Conservation (phyloP, 1,139 yeast genomes). For the Blastobotrys elegans region DNA sequence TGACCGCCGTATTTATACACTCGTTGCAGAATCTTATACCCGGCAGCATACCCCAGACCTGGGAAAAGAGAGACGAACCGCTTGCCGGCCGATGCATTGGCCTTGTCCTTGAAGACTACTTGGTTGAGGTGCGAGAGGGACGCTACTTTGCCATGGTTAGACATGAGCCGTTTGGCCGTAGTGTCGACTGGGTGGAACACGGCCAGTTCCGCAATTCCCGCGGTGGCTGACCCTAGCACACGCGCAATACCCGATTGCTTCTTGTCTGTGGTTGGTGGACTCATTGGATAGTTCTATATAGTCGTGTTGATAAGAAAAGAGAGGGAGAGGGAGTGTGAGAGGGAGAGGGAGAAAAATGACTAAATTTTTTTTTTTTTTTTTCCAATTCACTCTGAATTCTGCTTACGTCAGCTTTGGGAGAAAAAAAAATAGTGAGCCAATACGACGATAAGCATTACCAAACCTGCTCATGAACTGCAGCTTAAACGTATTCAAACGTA, state of each 20-base stretch:
- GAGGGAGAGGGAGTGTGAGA: neutral
- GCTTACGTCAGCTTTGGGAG: neutral
- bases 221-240: conserved; percentile 93
- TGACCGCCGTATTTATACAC: conserved; percentile 99
- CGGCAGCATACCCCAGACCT: conserved; percentile 97
- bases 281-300: no score
- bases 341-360: neutral
- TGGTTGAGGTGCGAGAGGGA: conserved; percentile 63
- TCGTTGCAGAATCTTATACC: conserved; percentile 93
- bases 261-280: conserved; percentile 50
- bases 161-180: conserved; percentile 95
- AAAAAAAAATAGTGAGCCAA: no score
- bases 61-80: conserved; percentile 87
- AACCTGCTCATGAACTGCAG: no score
- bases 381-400: no score
- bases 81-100: conserved; percentile 61
- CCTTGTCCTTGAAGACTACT: conserved; percentile 83
- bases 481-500: no score
- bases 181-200: conserved; percentile 99
- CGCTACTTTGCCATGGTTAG: conserved; percentile 71
- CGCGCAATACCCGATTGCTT: conserved; percentile 89
- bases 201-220: conserved; percentile 94
- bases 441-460: no score
- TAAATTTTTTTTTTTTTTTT: neutral
- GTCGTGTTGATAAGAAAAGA: neutral